Conservation (phyloP, 1,284 basidiomycete genomes). For the Leccinum griseonigrum region DNA sequence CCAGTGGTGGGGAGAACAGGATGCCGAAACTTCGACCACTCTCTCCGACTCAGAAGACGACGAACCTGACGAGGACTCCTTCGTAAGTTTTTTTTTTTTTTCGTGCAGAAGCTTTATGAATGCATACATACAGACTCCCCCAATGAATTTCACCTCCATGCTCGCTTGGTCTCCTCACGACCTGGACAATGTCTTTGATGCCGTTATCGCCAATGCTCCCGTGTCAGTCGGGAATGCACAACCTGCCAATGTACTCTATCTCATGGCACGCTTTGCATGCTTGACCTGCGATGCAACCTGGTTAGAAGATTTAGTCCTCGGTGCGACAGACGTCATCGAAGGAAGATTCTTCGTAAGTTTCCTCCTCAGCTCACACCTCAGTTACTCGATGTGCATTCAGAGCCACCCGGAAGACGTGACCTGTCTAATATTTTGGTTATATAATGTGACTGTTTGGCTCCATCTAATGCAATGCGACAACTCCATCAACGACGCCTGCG, state of each 20-base stretch:
- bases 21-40: constrained; percentile 35
- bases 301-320: constrained; percentile 90
- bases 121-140: constrained; percentile 53
- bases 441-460: constrained; percentile 87
- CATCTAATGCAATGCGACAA: constrained; percentile 88
- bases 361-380: constrained; percentile 1
- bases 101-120: constrained; percentile 17
- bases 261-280: constrained; percentile 85
- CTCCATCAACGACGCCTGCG: constrained; percentile 71
- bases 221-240: constrained; percentile 68
- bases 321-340: constrained; percentile 90
- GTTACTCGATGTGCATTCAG: constrained; percentile 40
- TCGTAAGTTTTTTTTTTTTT: constrained; percentile 45
- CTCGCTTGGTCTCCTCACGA: constrained; percentile 86
- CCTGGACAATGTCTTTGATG: constrained; percentile 76
- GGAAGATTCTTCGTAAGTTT: constrained; percentile 83
- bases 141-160: constrained; percentile 75
- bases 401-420: constrained; percentile 82
- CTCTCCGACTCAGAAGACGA: constrained; percentile 45
- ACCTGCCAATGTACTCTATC: constrained; percentile 80
- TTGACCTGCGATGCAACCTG: constrained; percentile 83
- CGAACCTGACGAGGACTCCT: constrained; percentile 45
- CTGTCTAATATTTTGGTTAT: constrained; percentile 90
- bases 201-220: constrained; percentile 72
- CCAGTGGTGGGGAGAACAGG: constrained; percentile 63